These are phyloP conservation scores for Eucalyptus globulus DNA, from an alignment of 345 rosid genomes.

Conservation along the genomic window DNA sequence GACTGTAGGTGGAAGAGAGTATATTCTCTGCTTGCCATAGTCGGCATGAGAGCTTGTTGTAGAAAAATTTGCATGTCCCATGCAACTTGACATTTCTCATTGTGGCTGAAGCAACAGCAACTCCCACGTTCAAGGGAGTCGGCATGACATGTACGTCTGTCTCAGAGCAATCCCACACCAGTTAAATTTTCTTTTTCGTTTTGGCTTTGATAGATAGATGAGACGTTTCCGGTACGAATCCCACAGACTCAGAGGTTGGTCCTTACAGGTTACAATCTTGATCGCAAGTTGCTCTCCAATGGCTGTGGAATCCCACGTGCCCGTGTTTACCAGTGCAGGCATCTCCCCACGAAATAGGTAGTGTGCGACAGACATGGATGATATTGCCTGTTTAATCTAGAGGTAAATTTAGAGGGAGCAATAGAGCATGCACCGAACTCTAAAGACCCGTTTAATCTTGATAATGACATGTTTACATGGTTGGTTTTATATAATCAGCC, in stretches of 20 bases:
- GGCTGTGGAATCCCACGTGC: not conserved
- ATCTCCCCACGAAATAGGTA: not conserved
- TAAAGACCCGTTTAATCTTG: not conserved
- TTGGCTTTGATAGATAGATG: not conserved
- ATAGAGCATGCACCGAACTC: not conserved
- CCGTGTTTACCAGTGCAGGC: not conserved
- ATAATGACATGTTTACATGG: not conserved
- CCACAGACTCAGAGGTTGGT: not conserved
- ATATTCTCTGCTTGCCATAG: not conserved
- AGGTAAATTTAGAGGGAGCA: not conserved
- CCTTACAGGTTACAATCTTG: not conserved
- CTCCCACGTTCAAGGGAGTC: not conserved
- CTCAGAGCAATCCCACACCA: not conserved
- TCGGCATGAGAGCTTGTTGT: not conserved
- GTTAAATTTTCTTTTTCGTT: not conserved
- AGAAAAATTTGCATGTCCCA: constrained; percentile 27
- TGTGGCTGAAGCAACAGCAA: not conserved
- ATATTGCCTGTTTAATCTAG: not conserved
- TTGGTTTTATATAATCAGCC: not conserved
- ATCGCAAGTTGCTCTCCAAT: not conserved
- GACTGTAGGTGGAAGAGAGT: not conserved
- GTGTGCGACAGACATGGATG: not conserved
- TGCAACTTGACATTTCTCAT: constrained; percentile 12
- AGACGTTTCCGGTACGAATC: constrained; percentile 15
- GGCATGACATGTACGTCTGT: not conserved